A percentile compares a stretch with the other conserved stretches of the same genome.
These are phyloP conservation scores for Penicillium goetzii DNA, from an alignment of 495 filamentous ascomycete genomes.

Conservation along the genomic window DNA sequence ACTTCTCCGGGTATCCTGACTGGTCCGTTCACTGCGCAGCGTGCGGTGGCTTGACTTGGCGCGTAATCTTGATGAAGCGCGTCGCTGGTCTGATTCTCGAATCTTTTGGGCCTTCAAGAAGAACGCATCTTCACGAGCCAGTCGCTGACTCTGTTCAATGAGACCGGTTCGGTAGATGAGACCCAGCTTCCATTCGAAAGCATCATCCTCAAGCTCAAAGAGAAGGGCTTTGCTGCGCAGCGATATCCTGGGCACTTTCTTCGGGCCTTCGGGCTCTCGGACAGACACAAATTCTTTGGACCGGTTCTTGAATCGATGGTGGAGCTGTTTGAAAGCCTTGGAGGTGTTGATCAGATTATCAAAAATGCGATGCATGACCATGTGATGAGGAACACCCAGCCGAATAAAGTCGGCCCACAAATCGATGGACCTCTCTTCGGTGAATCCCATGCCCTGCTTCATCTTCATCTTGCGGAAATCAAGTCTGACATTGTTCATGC, in stretches of 20 bases:
- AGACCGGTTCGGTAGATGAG: conserved; percentile 88
- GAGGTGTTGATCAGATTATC: conserved; percentile 88
- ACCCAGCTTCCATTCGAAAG: conserved; percentile 96
- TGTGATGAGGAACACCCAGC: conserved; percentile 88
- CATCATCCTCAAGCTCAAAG: conserved; percentile 92
- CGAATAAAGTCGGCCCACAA: conserved; percentile 83
- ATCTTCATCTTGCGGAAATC: conserved; percentile 77
- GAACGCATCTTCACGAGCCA: conserved; percentile 90
- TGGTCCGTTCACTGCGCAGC: conserved; percentile 48
- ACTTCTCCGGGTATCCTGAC: conserved; percentile 54
- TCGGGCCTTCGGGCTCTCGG: conserved; percentile 81
- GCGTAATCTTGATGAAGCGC: conserved; percentile 54
- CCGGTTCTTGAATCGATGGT: conserved; percentile 84
- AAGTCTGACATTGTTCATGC: conserved; percentile 75
- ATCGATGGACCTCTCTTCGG: conserved; percentile 84
- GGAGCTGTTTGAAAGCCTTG: conserved; percentile 86
- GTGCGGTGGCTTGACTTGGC: conserved; percentile 54
- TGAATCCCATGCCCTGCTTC: conserved; percentile 61
- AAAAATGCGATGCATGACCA: conserved; percentile 86
- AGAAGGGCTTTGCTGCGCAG: conserved; percentile 78
- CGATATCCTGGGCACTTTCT: conserved; percentile 80
- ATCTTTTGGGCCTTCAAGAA: conserved; percentile 83
- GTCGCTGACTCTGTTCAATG: conserved; percentile 83
- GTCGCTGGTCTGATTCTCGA: conserved; percentile 62
- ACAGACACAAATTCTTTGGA: conserved; percentile 85